These are phyloP conservation scores for Chaetoceros muelleri DNA, from an alignment of 108 stramenopile genomes.

Conservation along the genomic window DNA sequence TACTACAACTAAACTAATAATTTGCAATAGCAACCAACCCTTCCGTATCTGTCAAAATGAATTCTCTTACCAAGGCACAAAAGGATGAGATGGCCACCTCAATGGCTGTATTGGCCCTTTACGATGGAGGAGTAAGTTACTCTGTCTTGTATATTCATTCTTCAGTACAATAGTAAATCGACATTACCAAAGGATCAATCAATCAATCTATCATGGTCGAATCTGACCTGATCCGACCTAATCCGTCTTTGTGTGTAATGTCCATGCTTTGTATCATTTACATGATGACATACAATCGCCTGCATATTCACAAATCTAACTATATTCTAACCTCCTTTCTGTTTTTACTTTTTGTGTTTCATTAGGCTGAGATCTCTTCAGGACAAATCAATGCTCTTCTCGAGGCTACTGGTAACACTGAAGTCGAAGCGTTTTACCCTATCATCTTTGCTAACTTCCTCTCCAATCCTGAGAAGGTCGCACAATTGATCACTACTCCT, in stretches of 20 bases:
- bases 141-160: too few species aligned
- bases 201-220: not conserved
- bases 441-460: constrained; percentile 89
- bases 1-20: constrained; percentile 1
- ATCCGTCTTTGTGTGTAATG: too few species aligned
- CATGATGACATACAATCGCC: too few species aligned
- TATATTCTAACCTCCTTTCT: not conserved
- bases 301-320: too few species aligned
- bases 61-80: constrained; percentile 74
- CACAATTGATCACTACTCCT: constrained; percentile 67
- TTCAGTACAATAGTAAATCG: not conserved
- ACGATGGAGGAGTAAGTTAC: constrained; percentile 82
- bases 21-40: not conserved
- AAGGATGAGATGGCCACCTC: constrained; percentile 90
- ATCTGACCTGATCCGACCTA: too few species aligned
- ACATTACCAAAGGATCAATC: not conserved
- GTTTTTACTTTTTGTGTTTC: not conserved
- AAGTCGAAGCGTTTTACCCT: constrained; percentile 93
- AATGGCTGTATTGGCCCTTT: constrained; percentile 88
- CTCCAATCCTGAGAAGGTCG: constrained; percentile 62
- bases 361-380: constrained; percentile 76
- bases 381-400: constrained; percentile 84
- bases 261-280: too few species aligned
- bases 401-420: constrained; percentile 86
- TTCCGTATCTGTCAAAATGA: constrained; percentile 52